Evolutionary conservation across 2,329 filamentous ascomycete species (phyloP).

Genomic region (Colletotrichum sp.): DNA sequence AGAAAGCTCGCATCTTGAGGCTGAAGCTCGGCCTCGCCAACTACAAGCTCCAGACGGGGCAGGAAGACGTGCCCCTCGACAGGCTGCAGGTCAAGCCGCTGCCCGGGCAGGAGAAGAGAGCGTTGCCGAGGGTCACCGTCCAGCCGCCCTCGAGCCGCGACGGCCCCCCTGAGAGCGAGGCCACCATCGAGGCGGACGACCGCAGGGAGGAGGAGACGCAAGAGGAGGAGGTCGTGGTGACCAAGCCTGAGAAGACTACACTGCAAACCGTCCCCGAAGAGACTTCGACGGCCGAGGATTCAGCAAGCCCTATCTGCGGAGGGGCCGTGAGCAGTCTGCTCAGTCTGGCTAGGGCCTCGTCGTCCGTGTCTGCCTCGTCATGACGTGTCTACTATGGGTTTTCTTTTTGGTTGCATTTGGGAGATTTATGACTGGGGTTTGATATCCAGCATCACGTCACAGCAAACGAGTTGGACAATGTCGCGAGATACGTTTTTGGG

Average conservation of each 20-base stretch:
- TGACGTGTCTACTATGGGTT: neutral
- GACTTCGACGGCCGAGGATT: conserved; percentile 22
- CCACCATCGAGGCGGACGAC: conserved; percentile 16
- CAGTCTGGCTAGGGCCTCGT: conserved; percentile 41
- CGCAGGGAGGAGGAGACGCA: neutral
- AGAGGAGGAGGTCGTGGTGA: conserved; percentile 10
- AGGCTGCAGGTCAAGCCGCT: conserved; percentile 54
- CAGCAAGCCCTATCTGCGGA: conserved; percentile 51
- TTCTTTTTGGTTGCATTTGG: neutral
- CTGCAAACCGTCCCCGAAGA: conserved; percentile 19
- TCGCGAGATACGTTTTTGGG: neutral
- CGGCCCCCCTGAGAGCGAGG: conserved; percentile 12
- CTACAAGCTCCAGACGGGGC: conserved; percentile 78
- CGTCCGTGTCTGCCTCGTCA: conserved; percentile 10
- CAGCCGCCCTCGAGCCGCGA: conserved; percentile 25
- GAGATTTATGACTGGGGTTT: neutral
- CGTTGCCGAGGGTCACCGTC: conserved; percentile 19
- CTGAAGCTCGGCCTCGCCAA: conserved; percentile 73
- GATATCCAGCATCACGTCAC: neutral
- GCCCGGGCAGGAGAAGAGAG: conserved; percentile 14
- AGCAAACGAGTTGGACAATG: neutral
- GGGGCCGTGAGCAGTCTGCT: conserved; percentile 58
- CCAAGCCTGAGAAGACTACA: conserved; percentile 19
- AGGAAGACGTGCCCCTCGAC: conserved; percentile 69
- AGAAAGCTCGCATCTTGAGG: conserved; percentile 70